Evolutionary conservation across 495 filamentous ascomycete genomes (phyloP), one percentile per base, ranked within the genome.

Genomic region (Penicillium nucicola): DNA sequence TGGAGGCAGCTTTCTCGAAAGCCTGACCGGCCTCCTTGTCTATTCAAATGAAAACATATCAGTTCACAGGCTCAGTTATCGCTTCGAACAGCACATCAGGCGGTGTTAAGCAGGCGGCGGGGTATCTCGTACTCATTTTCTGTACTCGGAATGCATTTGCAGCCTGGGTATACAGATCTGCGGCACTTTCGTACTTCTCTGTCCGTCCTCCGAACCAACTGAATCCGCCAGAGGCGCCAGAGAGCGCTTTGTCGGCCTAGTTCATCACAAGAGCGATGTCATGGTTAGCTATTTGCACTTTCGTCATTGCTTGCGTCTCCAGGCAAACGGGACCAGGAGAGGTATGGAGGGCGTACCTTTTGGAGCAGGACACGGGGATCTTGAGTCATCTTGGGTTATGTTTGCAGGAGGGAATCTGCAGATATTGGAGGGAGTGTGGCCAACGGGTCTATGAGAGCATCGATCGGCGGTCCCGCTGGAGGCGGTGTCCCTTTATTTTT

Each of bases 151-250:
- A 95, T 23, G 84, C 85, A 71, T 92, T 92, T 45, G 84, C 91
- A 30, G 90, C 90, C 57, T 90, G 82, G 37, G 79, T 78, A 60
- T 88, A 96, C 40, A 92, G 73, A 55, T 93, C 86, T 45, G 87
- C 87, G 9, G 90, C 90, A 72, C 80, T 80, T 68, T 92, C 86
- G 53, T 84, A 89, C 66, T 96, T 96, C 55, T 95, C 90, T 60
- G 84, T 76, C 47, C 82, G 78, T 28, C 87, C 85, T 36, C 88
- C 84, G 56, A 95, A 93, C 67, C 92, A 84, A 54, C 78, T 83
- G 57, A 84, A 85, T 39, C 91, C 90, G 3, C 84, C 72, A n/a
- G 77, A 73, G 11, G 88, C 89, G 54, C 83, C 70, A 54, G 78
- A 64, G 4, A 85, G 77, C 14, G 85, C 78, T 78, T 89, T 91